Base-by-base conservation (phyloP, 2,329 filamentous ascomycete genomes). In the Penicillium psychrosexuale region DNA sequence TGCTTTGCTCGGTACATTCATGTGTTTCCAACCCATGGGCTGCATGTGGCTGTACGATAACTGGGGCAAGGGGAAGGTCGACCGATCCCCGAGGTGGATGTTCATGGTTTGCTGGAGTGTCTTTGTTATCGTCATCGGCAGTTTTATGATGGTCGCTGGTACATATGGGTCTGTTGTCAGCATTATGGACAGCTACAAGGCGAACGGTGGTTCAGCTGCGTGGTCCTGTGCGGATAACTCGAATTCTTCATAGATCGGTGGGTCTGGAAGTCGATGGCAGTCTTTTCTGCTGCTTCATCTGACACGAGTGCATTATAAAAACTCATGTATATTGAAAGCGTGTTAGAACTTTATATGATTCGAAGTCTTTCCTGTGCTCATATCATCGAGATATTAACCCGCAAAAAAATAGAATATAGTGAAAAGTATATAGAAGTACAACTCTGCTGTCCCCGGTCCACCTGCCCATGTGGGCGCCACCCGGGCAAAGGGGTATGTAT, bases 191-290 rank as follows among this genome's bases (percentile, higher is more conserved):
- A 66, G 66, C 1, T 77, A 78, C 47, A 64, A 65, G 19, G 56
- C 56, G 5, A 65, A 65, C 3, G 73, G 72, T 1, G 74, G 73
- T 0, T 72, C 73, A 0, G 59, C 63, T 6, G 74, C 74, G 0
- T 78, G 73, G 69, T 74, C 75, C 3, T 78, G 76, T 44, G 72
- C 73, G 0, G 76, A 78, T 49, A 78, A 78, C 63, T 75, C 75
- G 9, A 50, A 50, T 50, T 50, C 47, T n/a, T 17, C 37, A 34
- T 50, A 43, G 38, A 43, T 34, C 7, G 17, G 8, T 22, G 7
- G 13, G 5, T 24, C 13, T 31, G 13, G 47, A 34, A 19, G 11
- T 15, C 8, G 15, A 17, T n/a, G 5, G n/a, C 15, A 8, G 3
- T 11, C 1, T 11, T 5, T 17, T 31, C 28, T 33, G 8, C 28